phyloP scores from a whole-genome alignment of 2,329 filamentous ascomycete species.

The Exserohilum turcica region DNA sequence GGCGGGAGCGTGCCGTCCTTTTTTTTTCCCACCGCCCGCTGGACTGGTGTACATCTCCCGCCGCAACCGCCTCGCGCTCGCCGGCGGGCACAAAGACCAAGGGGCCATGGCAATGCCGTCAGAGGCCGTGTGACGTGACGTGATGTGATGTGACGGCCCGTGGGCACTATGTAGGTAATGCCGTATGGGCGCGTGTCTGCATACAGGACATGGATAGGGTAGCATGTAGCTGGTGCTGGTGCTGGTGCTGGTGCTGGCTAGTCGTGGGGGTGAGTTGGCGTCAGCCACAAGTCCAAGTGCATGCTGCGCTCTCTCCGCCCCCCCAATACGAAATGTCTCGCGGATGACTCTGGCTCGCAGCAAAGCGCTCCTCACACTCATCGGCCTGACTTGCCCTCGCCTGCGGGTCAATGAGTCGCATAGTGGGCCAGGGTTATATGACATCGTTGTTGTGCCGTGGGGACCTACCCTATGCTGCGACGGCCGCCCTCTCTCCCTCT shows the following conservation, averaged over 20 bases:
- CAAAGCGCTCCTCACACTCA: conserved; percentile 2
- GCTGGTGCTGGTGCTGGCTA: no score
- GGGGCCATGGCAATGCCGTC: conserved; percentile 12
- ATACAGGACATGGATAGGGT: conserved; percentile 47
- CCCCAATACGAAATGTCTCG: conserved; percentile 1
- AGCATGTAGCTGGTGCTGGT: conserved; percentile 22
- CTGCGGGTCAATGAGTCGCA: conserved; percentile 27
- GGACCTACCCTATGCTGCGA: conserved; percentile 10
- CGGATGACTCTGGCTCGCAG: not conserved
- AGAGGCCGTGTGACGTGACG: conserved; percentile 11
- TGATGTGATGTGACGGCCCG: not conserved
- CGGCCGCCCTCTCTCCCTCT: not conserved
- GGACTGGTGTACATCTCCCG: conserved; percentile 27
- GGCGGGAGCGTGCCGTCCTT: conserved; percentile 36
- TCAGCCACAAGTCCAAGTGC: conserved; percentile 19
- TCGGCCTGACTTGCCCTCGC: conserved; percentile 16
- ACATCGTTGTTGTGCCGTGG: conserved; percentile 18
- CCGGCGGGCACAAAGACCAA: conserved; percentile 1
- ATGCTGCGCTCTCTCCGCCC: conserved; percentile 7
- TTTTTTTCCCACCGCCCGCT: conserved; percentile 21
- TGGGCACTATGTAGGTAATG: no score
- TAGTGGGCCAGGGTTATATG: conserved; percentile 15
- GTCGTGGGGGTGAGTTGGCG: conserved; percentile 18
- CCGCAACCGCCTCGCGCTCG: conserved; percentile 9
- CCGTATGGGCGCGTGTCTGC: no score